Conservation (phyloP, 352 stramenopile species). For the Globisporangium uncinulatum region DNA sequence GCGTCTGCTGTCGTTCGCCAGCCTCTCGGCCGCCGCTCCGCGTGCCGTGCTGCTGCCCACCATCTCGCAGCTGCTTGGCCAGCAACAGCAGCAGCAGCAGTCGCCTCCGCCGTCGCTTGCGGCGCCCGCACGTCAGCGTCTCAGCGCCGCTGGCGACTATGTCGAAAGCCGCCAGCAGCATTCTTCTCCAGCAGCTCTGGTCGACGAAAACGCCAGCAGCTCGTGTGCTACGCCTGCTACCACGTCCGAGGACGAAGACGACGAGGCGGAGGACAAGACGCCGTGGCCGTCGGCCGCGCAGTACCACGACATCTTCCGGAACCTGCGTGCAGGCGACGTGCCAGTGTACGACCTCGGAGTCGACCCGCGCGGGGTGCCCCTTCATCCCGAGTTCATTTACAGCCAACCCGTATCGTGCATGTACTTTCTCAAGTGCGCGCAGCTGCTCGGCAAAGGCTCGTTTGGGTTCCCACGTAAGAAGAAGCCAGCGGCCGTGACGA, state of each 20-base stretch:
- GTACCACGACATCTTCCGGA: conserved; percentile 51
- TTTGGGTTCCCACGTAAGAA: conserved; percentile 70
- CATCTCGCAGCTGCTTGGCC: conserved; percentile 34
- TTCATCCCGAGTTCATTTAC: conserved; percentile 78
- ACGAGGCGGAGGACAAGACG: conserved; percentile 59
- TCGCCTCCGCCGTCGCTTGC: conserved; percentile 1
- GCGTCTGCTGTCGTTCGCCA: conserved; percentile 14
- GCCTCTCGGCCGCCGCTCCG: conserved; percentile 7
- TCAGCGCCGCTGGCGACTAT: conserved; percentile 7
- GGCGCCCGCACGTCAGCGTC: not conserved
- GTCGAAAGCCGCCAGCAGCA: too few species aligned
- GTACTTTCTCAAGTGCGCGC: conserved; percentile 67
- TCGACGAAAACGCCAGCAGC: too few species aligned
- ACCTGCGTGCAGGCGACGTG: conserved; percentile 30
- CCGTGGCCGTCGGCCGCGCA: conserved; percentile 68
- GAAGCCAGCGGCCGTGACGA: conserved; percentile 19
- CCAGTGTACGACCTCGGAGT: conserved; percentile 66
- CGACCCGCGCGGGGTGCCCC: conserved; percentile 60
- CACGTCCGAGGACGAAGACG: conserved; percentile 19
- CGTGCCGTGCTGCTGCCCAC: conserved; percentile 22
- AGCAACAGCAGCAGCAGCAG: conserved; percentile 17
- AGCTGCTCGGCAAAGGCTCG: conserved; percentile 56
- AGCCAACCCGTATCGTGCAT: conserved; percentile 65
- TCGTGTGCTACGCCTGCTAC: too few species aligned
- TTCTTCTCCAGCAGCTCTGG: too few species aligned